Conservation (phyloP, 1,284 basidiomycete genomes). For the Xanthoconium separans region DNA sequence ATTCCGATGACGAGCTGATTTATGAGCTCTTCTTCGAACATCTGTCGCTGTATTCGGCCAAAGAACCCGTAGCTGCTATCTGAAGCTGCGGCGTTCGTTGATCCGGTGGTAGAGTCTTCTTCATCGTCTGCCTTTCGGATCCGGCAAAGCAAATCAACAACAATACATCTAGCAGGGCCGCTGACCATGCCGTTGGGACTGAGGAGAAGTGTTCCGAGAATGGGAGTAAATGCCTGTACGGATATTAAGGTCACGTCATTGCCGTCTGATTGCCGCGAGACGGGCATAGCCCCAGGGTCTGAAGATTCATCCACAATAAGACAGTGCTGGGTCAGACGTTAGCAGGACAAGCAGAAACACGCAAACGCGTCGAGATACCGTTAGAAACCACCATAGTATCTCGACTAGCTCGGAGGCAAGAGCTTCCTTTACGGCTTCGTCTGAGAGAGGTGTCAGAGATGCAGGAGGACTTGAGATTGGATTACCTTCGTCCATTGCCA, state of each 20-base stretch:
- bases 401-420: conserved; percentile 81
- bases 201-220: conserved; percentile 86
- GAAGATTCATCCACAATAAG: conserved; percentile 51
- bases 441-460: conserved; percentile 41
- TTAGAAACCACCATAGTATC: conserved; percentile 95
- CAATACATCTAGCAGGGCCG: conserved; percentile 70
- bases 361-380: conserved; percentile 37
- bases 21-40: conserved; percentile 80
- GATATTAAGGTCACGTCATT: conserved; percentile 54
- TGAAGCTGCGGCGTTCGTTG: conserved; percentile 26
- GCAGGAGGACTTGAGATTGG: conserved; percentile 2
- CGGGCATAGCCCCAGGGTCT: conserved; percentile 17
- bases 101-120: conserved; percentile 8
- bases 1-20: conserved; percentile 87
- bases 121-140: conserved; percentile 54
- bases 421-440: conserved; percentile 90
- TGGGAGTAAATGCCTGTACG: conserved; percentile 87
- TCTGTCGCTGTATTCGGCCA: conserved; percentile 49
- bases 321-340: conserved; percentile 45
- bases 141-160: conserved; percentile 76
- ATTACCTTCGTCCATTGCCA: conserved; percentile 85
- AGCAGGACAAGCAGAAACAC: conserved; percentile 11
- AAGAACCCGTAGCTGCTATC: conserved; percentile 48
- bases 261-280: conserved; percentile 11
- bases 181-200: conserved; percentile 77